Evolutionary conservation across 1,284 basidiomycete species (phyloP).

Genomic region (Cryptococcus depauperatus): DNA sequence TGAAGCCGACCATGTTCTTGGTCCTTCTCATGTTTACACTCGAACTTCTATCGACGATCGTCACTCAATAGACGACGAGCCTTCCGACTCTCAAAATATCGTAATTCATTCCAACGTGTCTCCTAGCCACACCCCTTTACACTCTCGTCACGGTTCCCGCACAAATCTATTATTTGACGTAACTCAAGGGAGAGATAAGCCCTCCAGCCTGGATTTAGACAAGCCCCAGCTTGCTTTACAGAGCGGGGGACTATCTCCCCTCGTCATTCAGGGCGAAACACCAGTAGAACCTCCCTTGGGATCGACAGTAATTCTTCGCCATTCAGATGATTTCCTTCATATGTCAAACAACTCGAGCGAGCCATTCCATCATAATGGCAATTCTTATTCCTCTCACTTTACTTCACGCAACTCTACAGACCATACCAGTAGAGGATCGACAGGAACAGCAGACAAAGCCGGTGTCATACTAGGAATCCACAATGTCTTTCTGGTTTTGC

Average conservation of each 20-base stretch:
- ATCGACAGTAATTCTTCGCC: conserved; percentile 34
- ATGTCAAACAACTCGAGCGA: background rate
- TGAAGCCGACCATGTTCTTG: conserved; percentile 10
- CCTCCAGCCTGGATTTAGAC: background rate
- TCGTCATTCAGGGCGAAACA: conserved; percentile 14
- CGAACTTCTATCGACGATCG: too few species aligned
- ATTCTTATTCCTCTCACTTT: background rate
- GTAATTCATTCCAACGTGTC: conserved; percentile 1
- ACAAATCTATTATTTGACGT: background rate
- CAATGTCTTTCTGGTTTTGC: conserved; percentile 74
- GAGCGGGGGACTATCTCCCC: conserved; percentile 12
- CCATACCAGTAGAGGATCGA: background rate
- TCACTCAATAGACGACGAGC: too few species aligned
- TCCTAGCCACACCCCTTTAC: conserved; percentile 4
- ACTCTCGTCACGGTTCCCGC: conserved; percentile 11
- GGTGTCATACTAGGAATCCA: conserved; percentile 89
- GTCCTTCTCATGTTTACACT: conserved; percentile 12
- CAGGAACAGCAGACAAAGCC: conserved; percentile 62
- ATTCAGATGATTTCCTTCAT: conserved; percentile 34
- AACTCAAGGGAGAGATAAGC: background rate
- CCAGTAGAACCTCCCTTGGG: conserved; percentile 14
- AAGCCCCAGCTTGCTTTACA: background rate
- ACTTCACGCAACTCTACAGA: background rate
- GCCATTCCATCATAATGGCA: background rate
- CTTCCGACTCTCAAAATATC: too few species aligned